A percentile compares a stretch with the other conserved stretches of the same genome.
Conservation (phyloP, 441 rosid genomes). For the Arabidopsis lyrata region DNA sequence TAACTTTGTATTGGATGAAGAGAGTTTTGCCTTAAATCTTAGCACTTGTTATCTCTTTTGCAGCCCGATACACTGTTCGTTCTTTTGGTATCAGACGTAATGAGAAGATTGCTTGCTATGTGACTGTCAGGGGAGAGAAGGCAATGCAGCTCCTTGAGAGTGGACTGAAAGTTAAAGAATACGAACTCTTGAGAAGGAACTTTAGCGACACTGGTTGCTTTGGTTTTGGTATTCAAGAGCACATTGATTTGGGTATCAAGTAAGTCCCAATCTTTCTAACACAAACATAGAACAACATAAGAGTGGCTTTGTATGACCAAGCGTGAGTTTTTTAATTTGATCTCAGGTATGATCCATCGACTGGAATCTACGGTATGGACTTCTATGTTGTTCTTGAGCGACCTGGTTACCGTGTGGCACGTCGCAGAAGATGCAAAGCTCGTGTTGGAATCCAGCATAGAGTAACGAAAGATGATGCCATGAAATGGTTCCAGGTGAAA, state of each 20-base stretch:
- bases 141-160: constrained; percentile 79
- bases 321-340: not conserved
- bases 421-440: constrained; percentile 85
- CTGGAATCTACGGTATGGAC: constrained; percentile 95
- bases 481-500: constrained; percentile 95
- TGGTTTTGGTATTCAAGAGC: constrained; percentile 89
- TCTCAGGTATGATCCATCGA: constrained; percentile 87
- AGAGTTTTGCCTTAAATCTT: not conserved
- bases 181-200: constrained; percentile 78
- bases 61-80: constrained; percentile 75
- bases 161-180: constrained; percentile 85
- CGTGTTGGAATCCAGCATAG: constrained; percentile 89
- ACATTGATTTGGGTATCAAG: constrained; percentile 87
- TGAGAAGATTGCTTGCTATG: constrained; percentile 77
- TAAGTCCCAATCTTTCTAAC: constrained; percentile 31
- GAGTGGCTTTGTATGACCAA: not conserved
- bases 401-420: constrained; percentile 85
- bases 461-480: constrained; percentile 87
- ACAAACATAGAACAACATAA: not conserved
- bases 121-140: constrained; percentile 74
- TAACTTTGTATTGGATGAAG: not conserved
- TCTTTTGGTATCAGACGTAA: constrained; percentile 75
- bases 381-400: constrained; percentile 86
- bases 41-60: not conserved
- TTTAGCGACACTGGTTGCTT: constrained; percentile 92